Base-by-base conservation (phyloP, 148 eudicot species). In the Vaccinium corymbosum region DNA sequence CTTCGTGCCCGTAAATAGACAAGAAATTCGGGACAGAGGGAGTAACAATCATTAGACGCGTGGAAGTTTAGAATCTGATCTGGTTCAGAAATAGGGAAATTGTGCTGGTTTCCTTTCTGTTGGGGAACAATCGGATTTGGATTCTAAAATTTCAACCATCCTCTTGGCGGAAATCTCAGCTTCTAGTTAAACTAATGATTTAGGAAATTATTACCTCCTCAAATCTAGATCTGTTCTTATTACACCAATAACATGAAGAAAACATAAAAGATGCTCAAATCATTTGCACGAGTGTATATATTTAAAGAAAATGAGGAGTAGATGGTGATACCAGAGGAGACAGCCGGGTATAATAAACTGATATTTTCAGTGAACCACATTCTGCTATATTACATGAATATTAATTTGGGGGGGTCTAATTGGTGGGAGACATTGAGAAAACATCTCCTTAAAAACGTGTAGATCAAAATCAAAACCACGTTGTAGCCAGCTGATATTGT, bases 401-500 rank as follows among this genome's bases (percentile, higher is more conserved):
- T 38, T 13, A 14, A 64, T 22, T 64, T 25, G 25, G 1, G 1
- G 16, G 35, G 53, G 16, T 68, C 38, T 32, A 17, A 11, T 56
- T 11, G 73, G 53, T 14, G 10, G 53, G 82, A 38, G 35, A 80
- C 82, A 80, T 42, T 61, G 55, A 25, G 48, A 3, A 42, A 38
- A 61, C 55, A 61, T 59, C 17, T 49, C 71, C 20, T 5, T 9
- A 2, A 61, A 10, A 46, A 20, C 17, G 11, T 20, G 2, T 61
- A 22, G 68, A 79, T 55, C 68, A 13, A 59, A 42, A 61, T 59
- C 76, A 79, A 86, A 55, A 86, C 71, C 82, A 80, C 7, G 12
- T 59, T 59, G 13, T 4, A 5, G 22, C 56, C 35, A 27, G 17
- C 29, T 42, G 20, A 22, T 64, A 12, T 42, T 20, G 51, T 46